phyloP scores from a whole-genome alignment of 441 rosid genomes.

The Corymbia citriodora region DNA sequence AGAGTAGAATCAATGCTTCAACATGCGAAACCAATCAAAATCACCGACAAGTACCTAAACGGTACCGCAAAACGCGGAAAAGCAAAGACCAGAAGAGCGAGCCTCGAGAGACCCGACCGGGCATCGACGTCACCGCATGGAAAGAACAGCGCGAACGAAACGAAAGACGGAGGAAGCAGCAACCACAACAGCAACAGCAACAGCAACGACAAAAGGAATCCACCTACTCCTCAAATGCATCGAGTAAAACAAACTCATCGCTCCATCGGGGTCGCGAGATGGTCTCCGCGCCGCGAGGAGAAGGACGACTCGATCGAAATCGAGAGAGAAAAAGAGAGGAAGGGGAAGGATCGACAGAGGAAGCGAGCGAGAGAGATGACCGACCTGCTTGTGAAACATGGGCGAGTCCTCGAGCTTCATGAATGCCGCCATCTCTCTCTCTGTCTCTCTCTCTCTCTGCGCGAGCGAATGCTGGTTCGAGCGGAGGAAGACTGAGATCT shows the following conservation, averaged over 20 bases:
- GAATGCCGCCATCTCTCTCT: conserved; percentile 43
- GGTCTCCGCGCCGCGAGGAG: not conserved
- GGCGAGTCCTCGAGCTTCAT: conserved; percentile 86
- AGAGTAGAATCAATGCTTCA: not conserved
- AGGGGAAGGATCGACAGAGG: not conserved
- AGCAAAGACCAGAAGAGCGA: not conserved
- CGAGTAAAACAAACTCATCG: not conserved
- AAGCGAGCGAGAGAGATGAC: not conserved
- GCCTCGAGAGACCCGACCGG: not conserved
- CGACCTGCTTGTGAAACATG: conserved; percentile 83
- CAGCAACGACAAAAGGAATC: not conserved
- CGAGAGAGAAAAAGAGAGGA: not conserved
- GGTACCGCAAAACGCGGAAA: not conserved
- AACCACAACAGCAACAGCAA: no score
- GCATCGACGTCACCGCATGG: not conserved
- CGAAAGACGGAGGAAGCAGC: not conserved
- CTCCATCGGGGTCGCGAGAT: not conserved
- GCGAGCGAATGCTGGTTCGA: not conserved
- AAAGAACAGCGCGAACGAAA: not conserved
- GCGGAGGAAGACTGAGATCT: not conserved
- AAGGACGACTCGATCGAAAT: not conserved
- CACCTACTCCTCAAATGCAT: not conserved
- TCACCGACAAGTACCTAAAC: not conserved
- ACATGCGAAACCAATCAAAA: not conserved
- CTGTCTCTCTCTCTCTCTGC: not conserved